Evolutionary conservation across 75 land plant genomes (phyloP).

Genomic region (Chamaecyparis obtusa): DNA sequence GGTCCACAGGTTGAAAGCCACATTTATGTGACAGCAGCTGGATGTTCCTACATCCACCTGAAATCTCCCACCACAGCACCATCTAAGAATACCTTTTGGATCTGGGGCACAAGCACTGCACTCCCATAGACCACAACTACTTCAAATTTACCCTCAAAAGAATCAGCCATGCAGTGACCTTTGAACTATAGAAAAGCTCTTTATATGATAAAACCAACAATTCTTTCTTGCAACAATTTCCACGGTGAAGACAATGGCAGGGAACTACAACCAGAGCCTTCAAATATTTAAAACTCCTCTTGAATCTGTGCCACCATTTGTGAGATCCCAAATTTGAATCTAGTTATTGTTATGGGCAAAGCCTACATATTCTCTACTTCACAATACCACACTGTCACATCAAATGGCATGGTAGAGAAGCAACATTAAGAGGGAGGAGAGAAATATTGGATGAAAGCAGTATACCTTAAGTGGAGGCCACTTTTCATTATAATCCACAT

Average conservation of each 20-base stretch:
- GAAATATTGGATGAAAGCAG: not conserved
- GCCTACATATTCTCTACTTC: not conserved
- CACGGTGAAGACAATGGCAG: not conserved
- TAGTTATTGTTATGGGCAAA: not conserved
- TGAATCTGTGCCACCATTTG: not conserved
- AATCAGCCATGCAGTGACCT: not conserved
- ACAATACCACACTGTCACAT: not conserved
- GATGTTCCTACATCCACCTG: not conserved
- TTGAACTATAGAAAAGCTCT: not conserved
- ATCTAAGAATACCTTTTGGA: not conserved
- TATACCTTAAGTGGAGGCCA: not conserved
- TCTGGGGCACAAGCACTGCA: not conserved
- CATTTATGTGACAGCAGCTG: no score
- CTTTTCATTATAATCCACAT: not conserved
- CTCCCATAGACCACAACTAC: not conserved
- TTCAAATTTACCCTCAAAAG: not conserved
- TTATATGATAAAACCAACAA: not conserved
- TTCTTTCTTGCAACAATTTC: not conserved
- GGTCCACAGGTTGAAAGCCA: not conserved
- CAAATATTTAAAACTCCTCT: not conserved
- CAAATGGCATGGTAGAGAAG: not conserved
- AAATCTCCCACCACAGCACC: not conserved
- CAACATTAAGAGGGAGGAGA: not conserved
- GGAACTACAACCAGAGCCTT: not conserved
- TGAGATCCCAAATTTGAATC: not conserved